These are phyloP conservation scores for Aaosphaeria arxii DNA, from an alignment of 2,329 filamentous ascomycete genomes.

Conservation along the genomic window DNA sequence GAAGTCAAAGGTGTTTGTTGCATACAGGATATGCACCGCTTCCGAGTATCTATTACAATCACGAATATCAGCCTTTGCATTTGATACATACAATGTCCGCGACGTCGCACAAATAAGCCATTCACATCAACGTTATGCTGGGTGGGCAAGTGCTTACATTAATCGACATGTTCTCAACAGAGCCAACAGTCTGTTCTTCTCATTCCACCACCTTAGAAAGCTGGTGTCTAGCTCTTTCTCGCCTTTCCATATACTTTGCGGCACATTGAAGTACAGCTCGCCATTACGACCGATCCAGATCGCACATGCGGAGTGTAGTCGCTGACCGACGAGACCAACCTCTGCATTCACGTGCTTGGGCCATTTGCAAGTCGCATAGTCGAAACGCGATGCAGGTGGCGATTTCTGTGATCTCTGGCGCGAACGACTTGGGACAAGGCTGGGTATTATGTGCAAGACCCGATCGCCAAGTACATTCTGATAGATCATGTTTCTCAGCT, in stretches of 20 bases:
- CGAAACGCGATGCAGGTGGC: neutral
- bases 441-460: conserved; percentile 3
- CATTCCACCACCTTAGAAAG: conserved; percentile 3
- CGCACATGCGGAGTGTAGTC: neutral
- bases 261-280: conserved; percentile 2
- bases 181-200: neutral
- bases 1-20: conserved; percentile 4
- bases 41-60: conserved; percentile 2
- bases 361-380: neutral
- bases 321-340: neutral
- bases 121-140: neutral
- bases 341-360: neutral
- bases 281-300: conserved; percentile 3
- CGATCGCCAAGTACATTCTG: neutral
- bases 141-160: conserved; percentile 2
- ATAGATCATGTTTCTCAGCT: conserved; percentile 1
- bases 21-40: conserved; percentile 3
- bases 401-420: neutral
- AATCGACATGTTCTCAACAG: conserved; percentile 3
- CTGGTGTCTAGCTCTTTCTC: neutral
- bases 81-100: neutral
- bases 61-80: neutral
- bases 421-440: conserved; percentile 1
- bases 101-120: neutral
- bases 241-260: neutral